phyloP scores from a whole-genome alignment of 176 grass and related monocot species.

The Eragrostis nindensis region DNA sequence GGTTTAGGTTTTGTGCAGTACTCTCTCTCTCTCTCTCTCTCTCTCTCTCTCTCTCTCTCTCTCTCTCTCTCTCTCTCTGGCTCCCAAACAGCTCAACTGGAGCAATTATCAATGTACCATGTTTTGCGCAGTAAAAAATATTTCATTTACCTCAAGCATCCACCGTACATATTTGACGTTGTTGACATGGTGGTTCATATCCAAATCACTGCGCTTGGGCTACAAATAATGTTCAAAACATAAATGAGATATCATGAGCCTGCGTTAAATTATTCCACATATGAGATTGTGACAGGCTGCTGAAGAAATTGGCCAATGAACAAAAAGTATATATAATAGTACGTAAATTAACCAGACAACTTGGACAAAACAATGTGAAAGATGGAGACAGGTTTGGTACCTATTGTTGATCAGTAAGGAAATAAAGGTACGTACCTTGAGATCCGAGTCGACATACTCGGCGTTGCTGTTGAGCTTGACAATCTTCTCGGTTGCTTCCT shows the following conservation, averaged over 20 bases:
- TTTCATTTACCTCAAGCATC: constrained; percentile 67
- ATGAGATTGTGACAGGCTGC: background rate
- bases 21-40: too few species aligned
- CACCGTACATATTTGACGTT: constrained; percentile 76
- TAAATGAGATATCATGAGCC: constrained; percentile 11
- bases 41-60: too few species aligned
- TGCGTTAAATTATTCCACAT: background rate
- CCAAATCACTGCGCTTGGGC: constrained; percentile 64
- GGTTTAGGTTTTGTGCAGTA: too few species aligned
- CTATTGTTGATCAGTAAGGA: background rate
- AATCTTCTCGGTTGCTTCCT: constrained; percentile 53
- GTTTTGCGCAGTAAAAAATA: background rate
- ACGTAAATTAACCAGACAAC: too few species aligned
- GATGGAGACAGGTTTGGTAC: too few species aligned
- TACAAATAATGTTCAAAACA: constrained; percentile 39
- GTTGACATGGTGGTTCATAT: constrained; percentile 82
- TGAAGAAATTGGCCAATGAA: background rate
- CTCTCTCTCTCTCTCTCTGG: too few species aligned
- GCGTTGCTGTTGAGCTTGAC: constrained; percentile 58
- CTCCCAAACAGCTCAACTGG: too few species aligned
- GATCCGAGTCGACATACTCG: constrained; percentile 45
- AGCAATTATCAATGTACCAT: background rate
- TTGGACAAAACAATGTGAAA: too few species aligned
- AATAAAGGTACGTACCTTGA: constrained; percentile 52
- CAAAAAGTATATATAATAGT: too few species aligned